phyloP scores from a whole-genome alignment of 768 basidiomycete genomes.

The Agaricus blazei region DNA sequence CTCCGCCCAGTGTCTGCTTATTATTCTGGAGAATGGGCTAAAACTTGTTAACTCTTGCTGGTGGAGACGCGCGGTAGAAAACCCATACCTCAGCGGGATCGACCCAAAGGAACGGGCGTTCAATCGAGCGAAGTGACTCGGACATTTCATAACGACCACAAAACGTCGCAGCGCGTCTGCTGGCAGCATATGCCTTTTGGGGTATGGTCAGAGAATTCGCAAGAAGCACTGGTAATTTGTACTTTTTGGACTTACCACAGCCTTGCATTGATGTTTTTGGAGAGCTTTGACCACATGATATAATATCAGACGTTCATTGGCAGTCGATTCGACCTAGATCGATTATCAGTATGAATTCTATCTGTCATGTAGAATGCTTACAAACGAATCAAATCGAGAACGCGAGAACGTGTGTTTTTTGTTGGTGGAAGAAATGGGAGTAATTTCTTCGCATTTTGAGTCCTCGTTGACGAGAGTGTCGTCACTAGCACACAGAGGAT shows the following conservation, averaged over 20 bases:
- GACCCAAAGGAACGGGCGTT: conserved; percentile 40
- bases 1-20: conserved; percentile 19
- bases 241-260: conserved; percentile 27
- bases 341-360: not conserved
- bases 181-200: conserved; percentile 36
- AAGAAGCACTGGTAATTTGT: not conserved
- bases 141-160: conserved; percentile 34
- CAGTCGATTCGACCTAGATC: conserved; percentile 13
- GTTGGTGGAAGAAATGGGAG: not conserved
- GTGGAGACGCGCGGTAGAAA: not conserved
- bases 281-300: conserved; percentile 26
- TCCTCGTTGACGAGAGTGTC: not conserved
- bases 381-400: conserved; percentile 24
- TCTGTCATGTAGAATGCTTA: conserved; percentile 12
- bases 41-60: not conserved
- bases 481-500: not conserved
- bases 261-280: conserved; percentile 33
- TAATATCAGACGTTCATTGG: conserved; percentile 24
- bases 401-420: conserved; percentile 23
- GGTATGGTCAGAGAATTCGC: conserved; percentile 11
- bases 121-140: conserved; percentile 24
- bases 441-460: not conserved
- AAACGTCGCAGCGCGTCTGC: conserved; percentile 27
- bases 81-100: conserved; percentile 46
- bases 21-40: conserved; percentile 28